phyloP scores from a whole-genome alignment of 2,329 filamentous ascomycete genomes.

The Diaporthe eres region DNA sequence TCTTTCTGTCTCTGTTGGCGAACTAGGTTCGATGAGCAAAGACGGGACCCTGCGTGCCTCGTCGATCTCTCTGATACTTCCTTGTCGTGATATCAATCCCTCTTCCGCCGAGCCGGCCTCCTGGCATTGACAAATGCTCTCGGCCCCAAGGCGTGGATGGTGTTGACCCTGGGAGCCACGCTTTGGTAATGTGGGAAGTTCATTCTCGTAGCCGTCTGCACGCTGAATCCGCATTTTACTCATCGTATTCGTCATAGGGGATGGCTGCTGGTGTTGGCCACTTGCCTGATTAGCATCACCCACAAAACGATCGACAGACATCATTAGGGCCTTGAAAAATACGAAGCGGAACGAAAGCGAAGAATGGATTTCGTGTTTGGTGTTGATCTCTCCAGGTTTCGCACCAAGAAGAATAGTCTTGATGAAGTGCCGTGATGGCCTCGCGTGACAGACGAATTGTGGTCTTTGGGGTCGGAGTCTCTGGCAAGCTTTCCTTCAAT shows the following conservation, averaged over 20 bases:
- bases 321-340: not conserved
- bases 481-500: too few relatives aligned
- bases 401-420: too few relatives aligned
- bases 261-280: not conserved
- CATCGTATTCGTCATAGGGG: too few relatives aligned
- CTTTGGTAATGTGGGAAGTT: not conserved
- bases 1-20: not conserved
- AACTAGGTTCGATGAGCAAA: not conserved
- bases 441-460: too few relatives aligned
- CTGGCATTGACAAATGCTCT: not conserved
- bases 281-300: not conserved
- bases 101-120: not conserved
- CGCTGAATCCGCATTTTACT: not conserved
- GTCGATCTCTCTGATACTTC: not conserved
- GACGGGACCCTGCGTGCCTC: not conserved
- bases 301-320: not conserved
- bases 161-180: not conserved
- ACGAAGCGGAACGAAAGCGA: not conserved
- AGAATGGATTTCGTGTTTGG: too few relatives aligned
- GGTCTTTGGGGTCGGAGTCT: too few relatives aligned
- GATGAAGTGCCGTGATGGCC: too few relatives aligned
- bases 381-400: too few relatives aligned
- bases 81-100: not conserved
- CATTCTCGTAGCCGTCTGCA: not conserved
- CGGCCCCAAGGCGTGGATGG: not conserved